These are phyloP conservation scores for Plasmodium reichenowi DNA, from an alignment of 169 alveolate species.

Conservation along the genomic window DNA sequence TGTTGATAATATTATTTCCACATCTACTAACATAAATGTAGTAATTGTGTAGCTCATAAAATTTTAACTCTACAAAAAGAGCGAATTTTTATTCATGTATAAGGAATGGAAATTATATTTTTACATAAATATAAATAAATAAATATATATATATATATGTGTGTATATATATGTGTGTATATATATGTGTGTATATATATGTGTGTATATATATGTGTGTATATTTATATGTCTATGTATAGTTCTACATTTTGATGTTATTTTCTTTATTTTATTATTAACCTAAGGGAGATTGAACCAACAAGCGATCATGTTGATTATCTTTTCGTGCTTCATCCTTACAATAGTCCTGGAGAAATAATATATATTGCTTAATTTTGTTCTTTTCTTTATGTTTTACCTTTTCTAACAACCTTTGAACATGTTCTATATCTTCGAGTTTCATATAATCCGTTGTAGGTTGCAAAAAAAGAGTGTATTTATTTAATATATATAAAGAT, in stretches of 20 bases:
- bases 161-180: not conserved
- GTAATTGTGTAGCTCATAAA: constrained; percentile 23
- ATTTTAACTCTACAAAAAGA: constrained; percentile 20
- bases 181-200: not conserved
- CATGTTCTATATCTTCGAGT: constrained; percentile 47
- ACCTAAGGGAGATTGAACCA: not conserved
- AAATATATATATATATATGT: not conserved
- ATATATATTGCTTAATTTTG: constrained; percentile 18
- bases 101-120: no score
- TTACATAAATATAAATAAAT: not conserved
- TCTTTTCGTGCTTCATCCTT: not conserved
- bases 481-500: constrained; percentile 52
- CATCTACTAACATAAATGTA: constrained; percentile 56
- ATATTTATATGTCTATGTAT: not conserved
- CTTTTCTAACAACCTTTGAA: constrained; percentile 14
- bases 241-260: not conserved
- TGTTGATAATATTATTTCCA: constrained; percentile 29
- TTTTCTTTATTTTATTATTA: not conserved
- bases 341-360: constrained; percentile 25
- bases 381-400: constrained; percentile 24
- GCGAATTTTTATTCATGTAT: not conserved
- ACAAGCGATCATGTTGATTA: not conserved
- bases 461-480: constrained; percentile 45
- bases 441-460: constrained; percentile 66
- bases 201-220: not conserved